Base-by-base conservation (phyloP, 2,329 filamentous ascomycete genomes). In the Verticillium zaregamsianum region DNA sequence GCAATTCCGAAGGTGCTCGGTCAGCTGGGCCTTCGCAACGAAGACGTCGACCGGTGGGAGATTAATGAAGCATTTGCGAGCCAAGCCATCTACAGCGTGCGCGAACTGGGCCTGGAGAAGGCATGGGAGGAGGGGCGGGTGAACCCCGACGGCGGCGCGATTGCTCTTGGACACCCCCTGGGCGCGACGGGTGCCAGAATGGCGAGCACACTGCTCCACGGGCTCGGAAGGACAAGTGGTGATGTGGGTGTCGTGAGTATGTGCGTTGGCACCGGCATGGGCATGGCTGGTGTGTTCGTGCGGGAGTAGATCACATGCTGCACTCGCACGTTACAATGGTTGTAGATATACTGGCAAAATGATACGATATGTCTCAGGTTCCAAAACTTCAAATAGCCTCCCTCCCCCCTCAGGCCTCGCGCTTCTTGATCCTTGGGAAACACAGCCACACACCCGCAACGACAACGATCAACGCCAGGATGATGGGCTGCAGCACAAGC, bases 141-240 rank as follows among this genome's bases (percentile, higher is more conserved):
- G 20, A 98, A 98, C 77, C 92, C 92, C 0, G 93, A 96, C 69
- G 94, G 94, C 64, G 93, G 94, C 35, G 94, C 93, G 2, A 97
- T 97, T 74, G 93, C 94, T n/a, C 78, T 97, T 28, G 94, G 94
- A 1, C 94, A 97, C 74, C 93, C 93, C 6, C 82, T 97, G 1
- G 93, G 94, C 56, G 93, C 93, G 35, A 97, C 93, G 5, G 92
- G 92, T 37, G 92, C 90, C 33, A 82, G 93, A 67, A 90, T 96
- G 83, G 77, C 93, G 68, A 87, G 87, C 57, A 94, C 91, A 58
- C 74, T 94, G 67, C 68, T 82, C 68, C 85, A 80, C 72, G 96
- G 78, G 73, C 85, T 76, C 82, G 90, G 79, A 71, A 91, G 86
- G 78, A 86, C 76, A 76, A 91, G 87, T 1, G 82, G 90, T 62